Evolutionary conservation across 148 eudicot genomes (phyloP).

Genomic region (Rhododendron kiyosumense): DNA sequence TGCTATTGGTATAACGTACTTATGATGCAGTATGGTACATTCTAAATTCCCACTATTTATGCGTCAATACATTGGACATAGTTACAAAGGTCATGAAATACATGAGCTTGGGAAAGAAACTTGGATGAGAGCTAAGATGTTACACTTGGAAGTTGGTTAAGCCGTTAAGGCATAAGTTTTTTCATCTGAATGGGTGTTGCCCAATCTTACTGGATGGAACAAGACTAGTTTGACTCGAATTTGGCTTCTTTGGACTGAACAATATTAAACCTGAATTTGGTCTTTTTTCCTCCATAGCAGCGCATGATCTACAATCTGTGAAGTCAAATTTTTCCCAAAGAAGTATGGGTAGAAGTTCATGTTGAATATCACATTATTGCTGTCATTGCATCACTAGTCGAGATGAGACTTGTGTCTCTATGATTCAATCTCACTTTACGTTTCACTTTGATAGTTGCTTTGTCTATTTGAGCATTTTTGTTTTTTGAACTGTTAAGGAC

Average conservation of each 20-base stretch:
- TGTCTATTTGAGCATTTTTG: neutral
- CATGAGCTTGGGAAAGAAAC: neutral
- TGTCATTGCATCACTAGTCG: neutral
- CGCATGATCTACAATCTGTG: neutral
- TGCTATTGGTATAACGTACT: neutral
- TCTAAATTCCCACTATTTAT: neutral
- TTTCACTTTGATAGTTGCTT: neutral
- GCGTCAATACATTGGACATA: neutral
- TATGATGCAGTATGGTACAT: neutral
- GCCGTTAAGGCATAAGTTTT: neutral
- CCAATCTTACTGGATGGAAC: neutral
- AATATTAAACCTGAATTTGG: neutral
- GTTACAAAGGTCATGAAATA: neutral
- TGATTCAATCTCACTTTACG: neutral
- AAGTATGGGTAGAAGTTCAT: neutral
- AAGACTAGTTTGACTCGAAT: neutral
- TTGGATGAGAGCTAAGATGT: neutral
- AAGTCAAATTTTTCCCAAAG: neutral
- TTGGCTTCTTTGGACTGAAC: neutral
- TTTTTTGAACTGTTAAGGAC: neutral
- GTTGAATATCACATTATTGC: neutral
- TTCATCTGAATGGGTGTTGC: neutral
- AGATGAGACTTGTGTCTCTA: neutral
- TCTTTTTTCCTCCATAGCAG: neutral
- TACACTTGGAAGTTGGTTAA: neutral